Evolutionary conservation across 768 basidiomycete genomes (phyloP).

Genomic region (Leccinum subgranulosum): DNA sequence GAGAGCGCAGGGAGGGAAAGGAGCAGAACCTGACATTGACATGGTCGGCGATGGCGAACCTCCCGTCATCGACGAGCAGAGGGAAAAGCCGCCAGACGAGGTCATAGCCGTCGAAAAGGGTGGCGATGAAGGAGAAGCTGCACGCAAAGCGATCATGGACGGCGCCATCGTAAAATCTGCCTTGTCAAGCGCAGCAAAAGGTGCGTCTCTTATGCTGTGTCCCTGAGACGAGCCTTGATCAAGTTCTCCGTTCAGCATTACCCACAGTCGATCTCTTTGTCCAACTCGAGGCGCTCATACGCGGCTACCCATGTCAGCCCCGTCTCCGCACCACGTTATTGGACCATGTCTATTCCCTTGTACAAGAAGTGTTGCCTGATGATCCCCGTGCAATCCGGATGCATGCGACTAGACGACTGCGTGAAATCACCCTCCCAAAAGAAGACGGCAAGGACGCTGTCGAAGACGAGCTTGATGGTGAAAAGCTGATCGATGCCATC

Average conservation of each 20-base stretch:
- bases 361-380: constrained; percentile 35
- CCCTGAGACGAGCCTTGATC: constrained; percentile 10
- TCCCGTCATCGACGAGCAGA: constrained; percentile 21
- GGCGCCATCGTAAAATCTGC: constrained; percentile 80
- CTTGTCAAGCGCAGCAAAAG: constrained; percentile 71
- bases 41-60: constrained; percentile 10
- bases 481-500: constrained; percentile 27
- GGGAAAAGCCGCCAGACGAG: constrained; percentile 23
- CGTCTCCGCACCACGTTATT: constrained; percentile 40
- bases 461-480: constrained; percentile 16
- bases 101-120: constrained; percentile 34
- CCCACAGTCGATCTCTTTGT: constrained; percentile 41
- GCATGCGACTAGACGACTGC: constrained; percentile 36
- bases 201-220: constrained; percentile 37
- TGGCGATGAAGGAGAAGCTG: constrained; percentile 49
- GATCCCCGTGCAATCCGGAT: constrained; percentile 39
- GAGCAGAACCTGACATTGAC: constrained; percentile 26
- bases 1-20: constrained; percentile 13
- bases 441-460: constrained; percentile 8
- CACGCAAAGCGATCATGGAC: constrained; percentile 65
- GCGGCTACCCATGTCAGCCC: constrained; percentile 40
- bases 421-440: constrained; percentile 27
- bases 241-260: constrained; percentile 30
- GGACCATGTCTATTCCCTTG: constrained; percentile 41
- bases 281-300: constrained; percentile 41